These are phyloP conservation scores for Aspergillus olivimuriae DNA, from an alignment of 495 filamentous ascomycete species.

Conservation along the genomic window DNA sequence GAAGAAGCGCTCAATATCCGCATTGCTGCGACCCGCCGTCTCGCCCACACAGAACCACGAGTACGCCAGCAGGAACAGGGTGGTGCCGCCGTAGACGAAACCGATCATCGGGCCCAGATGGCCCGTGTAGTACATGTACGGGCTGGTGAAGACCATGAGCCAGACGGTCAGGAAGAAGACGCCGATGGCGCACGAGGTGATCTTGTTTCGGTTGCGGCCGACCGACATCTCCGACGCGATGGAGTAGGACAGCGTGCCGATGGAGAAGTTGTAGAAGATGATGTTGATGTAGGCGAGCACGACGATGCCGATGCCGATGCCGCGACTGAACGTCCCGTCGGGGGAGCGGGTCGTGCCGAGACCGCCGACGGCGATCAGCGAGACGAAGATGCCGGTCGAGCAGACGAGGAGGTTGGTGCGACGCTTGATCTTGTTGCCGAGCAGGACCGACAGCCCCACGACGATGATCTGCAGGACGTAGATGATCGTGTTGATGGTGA, in stretches of 20 bases:
- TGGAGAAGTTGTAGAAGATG: conserved; percentile 29
- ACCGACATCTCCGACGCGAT: conserved; percentile 31
- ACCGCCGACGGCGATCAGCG: conserved; percentile 28
- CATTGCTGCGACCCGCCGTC: conserved; percentile 22
- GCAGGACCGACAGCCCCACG: conserved; percentile 21
- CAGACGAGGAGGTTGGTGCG: conserved; percentile 25
- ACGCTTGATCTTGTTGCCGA: conserved; percentile 26
- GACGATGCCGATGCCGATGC: conserved; percentile 21
- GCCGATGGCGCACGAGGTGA: conserved; percentile 24
- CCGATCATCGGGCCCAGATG: conserved; percentile 32
- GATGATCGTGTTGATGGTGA: conserved; percentile 29
- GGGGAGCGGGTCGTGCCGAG: conserved; percentile 19
- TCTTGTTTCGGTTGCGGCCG: conserved; percentile 33
- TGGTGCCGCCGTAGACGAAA: conserved; percentile 30
- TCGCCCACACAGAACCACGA: conserved; percentile 38
- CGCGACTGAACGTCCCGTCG: conserved; percentile 8
- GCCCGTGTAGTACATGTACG: conserved; percentile 32
- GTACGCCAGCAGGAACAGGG: conserved; percentile 23
- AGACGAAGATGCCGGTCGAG: conserved; percentile 21
- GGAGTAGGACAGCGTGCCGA: conserved; percentile 26
- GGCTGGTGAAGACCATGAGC: conserved; percentile 29
- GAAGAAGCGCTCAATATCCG: conserved; percentile 29
- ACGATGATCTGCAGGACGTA: conserved; percentile 30
- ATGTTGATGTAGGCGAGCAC: conserved; percentile 28
- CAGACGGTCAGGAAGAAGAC: conserved; percentile 29